Percentiles rank a stretch among this genome's conserved stretches.
Evolutionary conservation across 2,329 filamentous ascomycete species (phyloP).

Genomic region (Byssothecium circinans): DNA sequence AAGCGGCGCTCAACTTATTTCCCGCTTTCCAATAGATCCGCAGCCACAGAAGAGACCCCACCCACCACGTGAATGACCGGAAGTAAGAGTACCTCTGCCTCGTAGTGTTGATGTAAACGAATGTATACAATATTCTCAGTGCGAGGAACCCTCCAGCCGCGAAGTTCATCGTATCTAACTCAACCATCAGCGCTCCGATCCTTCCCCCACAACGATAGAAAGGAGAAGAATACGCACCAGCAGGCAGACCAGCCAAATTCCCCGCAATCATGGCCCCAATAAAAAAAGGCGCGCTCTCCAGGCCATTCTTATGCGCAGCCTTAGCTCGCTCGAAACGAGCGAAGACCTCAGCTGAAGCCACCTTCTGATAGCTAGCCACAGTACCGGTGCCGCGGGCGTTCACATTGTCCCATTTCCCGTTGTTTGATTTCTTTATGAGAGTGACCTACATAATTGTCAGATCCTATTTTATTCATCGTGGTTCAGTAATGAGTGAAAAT

Average conservation of each 20-base stretch:
- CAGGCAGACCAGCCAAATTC: constrained; percentile 39
- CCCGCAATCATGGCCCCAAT: constrained; percentile 48
- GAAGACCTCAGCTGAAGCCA: constrained; percentile 32
- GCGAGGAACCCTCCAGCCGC: constrained; percentile 17
- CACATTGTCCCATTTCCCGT: constrained; percentile 44
- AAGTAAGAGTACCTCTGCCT: constrained; percentile 19
- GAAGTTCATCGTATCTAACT: constrained; percentile 26
- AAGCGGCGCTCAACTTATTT: constrained; percentile 16
- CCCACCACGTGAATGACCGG: constrained; percentile 18
- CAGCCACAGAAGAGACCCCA: constrained; percentile 13
- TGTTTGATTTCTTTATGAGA: constrained; percentile 14
- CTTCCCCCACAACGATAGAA: too few relatives aligned
- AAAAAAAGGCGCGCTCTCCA: constrained; percentile 52
- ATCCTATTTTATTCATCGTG: not conserved
- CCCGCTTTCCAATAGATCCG: constrained; percentile 26
- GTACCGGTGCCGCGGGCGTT: constrained; percentile 43
- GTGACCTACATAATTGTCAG: not conserved
- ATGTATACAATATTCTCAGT: constrained; percentile 23
- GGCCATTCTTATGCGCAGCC: constrained; percentile 48
- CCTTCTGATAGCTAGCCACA: constrained; percentile 36
- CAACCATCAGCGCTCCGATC: constrained; percentile 3
- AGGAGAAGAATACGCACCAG: constrained; percentile 11
- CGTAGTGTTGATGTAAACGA: constrained; percentile 24
- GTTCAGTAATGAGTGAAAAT: not conserved
- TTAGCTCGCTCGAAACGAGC: constrained; percentile 48